Base-by-base conservation (phyloP, 2,329 filamentous ascomycete genomes). In the Rachicladosporium sp. region DNA sequence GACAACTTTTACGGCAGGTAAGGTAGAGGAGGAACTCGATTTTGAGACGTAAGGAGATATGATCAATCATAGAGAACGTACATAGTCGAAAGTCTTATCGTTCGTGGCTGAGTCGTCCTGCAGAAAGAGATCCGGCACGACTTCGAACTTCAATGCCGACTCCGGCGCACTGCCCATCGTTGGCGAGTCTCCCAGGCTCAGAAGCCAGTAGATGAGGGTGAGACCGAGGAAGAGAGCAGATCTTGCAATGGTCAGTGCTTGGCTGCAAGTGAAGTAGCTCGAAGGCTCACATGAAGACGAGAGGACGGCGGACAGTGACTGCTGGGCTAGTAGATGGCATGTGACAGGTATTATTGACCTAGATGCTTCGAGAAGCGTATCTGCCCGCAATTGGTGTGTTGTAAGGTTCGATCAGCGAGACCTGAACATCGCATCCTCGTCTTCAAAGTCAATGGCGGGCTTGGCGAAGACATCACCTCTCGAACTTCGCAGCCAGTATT, bases 81-180 rank as follows among this genome's bases (percentile, higher is more conserved):
- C 66, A 52, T 69, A 71, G 53, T 72, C 63, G 43, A 72, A 72
- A 7, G 50, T 61, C 4, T 48, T 51, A 5, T 65, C 56, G 46
- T 72, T 60, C 2, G 69, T 73, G 7, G 48, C 43, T 8, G 60
- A 58, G n/a, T 70, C 65, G 50, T 69, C 68, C 50, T 73, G 70
- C 29, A 64, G 46, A 50, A 73, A 73, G 48, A 66, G 67, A 1
- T 69, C 69, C 1, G 57, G 45, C 2, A 72, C 62, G 3, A 64
- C 62, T 39, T 58, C 50, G 40, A 49, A 52, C 8, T 43, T 38
- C 42, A 42, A 53, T 2, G 33, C 40, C 3, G 31, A 31, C 7
- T 40, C 10, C 4, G 36, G 13, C 10, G 27, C 23, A 27, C 23
- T 27, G 8, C 23, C 23, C 23, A 27, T 27, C 6, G 5, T n/a